A percentile compares a stretch with the other conserved stretches of the same genome.
phyloP scores from a whole-genome alignment of 768 basidiomycete species.

The Amanita polypyramis region DNA sequence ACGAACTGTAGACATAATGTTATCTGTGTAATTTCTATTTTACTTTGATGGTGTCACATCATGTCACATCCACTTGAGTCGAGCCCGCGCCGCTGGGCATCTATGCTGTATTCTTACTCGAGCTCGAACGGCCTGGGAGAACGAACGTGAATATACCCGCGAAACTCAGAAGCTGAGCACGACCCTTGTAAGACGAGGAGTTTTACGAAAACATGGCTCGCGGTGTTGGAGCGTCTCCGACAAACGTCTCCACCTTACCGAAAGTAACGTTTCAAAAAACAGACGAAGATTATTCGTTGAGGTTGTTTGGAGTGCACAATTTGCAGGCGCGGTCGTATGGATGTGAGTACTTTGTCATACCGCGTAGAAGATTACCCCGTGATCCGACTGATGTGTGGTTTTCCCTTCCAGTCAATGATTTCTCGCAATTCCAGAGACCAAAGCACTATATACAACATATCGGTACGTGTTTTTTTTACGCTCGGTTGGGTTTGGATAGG shows the following conservation, averaged over 20 bases:
- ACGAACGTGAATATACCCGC: neutral
- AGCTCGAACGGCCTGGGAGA: neutral
- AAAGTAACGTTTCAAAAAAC: slow-evolving; percentile 61
- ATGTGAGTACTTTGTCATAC: slow-evolving; percentile 7
- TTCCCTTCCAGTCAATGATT: slow-evolving; percentile 36
- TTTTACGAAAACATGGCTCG: too few species aligned
- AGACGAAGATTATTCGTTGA: slow-evolving; percentile 49
- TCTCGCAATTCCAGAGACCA: slow-evolving; percentile 62
- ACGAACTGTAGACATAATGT: slow-evolving; percentile 10
- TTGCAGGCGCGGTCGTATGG: slow-evolving; percentile 58
- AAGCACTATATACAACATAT: slow-evolving; percentile 89
- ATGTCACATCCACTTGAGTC: neutral
- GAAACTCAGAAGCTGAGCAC: neutral
- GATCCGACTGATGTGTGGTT: neutral
- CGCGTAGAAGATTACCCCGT: neutral
- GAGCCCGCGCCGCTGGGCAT: neutral
- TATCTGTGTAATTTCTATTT: neutral
- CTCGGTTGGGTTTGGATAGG: neutral
- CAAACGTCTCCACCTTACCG: slow-evolving; percentile 31
- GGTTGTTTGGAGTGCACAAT: slow-evolving; percentile 56
- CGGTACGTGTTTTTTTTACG: slow-evolving; percentile 35
- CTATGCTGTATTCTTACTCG: neutral
- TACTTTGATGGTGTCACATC: neutral
- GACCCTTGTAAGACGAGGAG: neutral
- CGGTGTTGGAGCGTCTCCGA: slow-evolving; percentile 21